Evolutionary conservation across 1,284 basidiomycete genomes (phyloP).

Genomic region (Trametes sp.): DNA sequence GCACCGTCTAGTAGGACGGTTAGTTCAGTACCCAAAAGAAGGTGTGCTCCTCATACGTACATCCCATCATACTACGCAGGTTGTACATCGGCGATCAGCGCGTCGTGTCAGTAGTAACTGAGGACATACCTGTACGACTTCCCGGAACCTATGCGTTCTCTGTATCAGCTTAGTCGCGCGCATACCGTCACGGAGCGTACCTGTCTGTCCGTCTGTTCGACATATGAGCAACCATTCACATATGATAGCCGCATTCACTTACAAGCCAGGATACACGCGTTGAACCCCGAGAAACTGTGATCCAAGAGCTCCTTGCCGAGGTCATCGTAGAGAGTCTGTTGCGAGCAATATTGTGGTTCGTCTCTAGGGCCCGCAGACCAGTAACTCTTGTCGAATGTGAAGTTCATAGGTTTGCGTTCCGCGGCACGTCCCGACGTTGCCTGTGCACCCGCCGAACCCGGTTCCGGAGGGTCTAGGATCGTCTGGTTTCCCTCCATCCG

Average conservation of each 20-base stretch:
- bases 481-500: constrained; percentile 94
- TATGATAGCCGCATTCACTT: constrained; percentile 55
- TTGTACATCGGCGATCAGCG: constrained; percentile 1
- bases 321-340: constrained; percentile 95
- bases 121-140: constrained; percentile 83
- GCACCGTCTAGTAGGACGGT: constrained; percentile 72
- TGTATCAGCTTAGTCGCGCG: constrained; percentile 19
- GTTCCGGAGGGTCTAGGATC: constrained; percentile 89
- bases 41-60: no score
- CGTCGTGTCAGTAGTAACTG: not conserved
- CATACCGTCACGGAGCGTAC: constrained; percentile 51
- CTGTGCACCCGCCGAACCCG: constrained; percentile 65
- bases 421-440: constrained; percentile 75
- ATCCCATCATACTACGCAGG: constrained; percentile 92
- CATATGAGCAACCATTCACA: constrained; percentile 32
- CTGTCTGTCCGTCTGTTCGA: constrained; percentile 82
- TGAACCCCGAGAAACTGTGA: constrained; percentile 96
- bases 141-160: constrained; percentile 79
- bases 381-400: constrained; percentile 96
- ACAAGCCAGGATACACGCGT: constrained; percentile 98
- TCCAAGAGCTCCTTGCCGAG: constrained; percentile 94
- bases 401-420: constrained; percentile 88
- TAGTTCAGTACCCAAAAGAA: no score
- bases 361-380: constrained; percentile 92
- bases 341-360: constrained; percentile 89